Evolutionary conservation across 345 rosid species (phyloP).

Genomic region (Melastoma malabathricum): DNA sequence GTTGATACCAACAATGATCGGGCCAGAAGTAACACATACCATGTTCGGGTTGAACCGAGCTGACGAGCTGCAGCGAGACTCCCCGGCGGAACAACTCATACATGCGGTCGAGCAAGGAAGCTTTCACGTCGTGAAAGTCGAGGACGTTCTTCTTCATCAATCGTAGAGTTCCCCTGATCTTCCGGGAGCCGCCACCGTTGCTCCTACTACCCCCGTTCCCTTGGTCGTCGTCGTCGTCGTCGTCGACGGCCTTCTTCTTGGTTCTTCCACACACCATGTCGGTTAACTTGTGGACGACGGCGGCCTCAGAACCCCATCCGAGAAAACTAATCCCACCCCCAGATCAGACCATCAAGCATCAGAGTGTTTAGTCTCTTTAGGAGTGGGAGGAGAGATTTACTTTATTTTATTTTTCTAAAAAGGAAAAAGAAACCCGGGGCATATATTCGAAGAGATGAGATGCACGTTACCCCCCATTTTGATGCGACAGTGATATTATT

Average conservation of each 20-base stretch:
- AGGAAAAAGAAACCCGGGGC: too few species aligned
- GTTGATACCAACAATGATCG: background rate
- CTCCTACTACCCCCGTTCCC: conserved; percentile 7
- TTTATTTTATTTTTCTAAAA: too few species aligned
- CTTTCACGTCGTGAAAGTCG: conserved; percentile 47
- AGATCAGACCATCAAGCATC: too few species aligned
- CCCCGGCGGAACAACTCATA: conserved; percentile 56
- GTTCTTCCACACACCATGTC: conserved; percentile 6
- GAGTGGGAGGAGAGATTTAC: too few species aligned
- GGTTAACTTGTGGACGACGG: background rate
- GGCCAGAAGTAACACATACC: conserved; percentile 23
- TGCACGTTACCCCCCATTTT: too few species aligned
- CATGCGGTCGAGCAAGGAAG: conserved; percentile 55
- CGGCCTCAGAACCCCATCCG: background rate
- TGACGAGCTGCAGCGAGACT: conserved; percentile 51
- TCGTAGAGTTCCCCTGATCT: conserved; percentile 39
- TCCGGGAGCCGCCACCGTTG: conserved; percentile 13
- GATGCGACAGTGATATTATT: too few species aligned
- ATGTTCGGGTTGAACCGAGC: conserved; percentile 38
- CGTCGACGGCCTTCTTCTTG: conserved; percentile 1
- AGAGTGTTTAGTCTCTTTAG: too few species aligned
- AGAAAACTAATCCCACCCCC: background rate
- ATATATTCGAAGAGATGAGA: too few species aligned
- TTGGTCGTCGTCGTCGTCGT: background rate
- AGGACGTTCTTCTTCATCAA: conserved; percentile 68